These are phyloP conservation scores for Corchorus capsularis DNA, from an alignment of 345 rosid genomes.

Conservation along the genomic window DNA sequence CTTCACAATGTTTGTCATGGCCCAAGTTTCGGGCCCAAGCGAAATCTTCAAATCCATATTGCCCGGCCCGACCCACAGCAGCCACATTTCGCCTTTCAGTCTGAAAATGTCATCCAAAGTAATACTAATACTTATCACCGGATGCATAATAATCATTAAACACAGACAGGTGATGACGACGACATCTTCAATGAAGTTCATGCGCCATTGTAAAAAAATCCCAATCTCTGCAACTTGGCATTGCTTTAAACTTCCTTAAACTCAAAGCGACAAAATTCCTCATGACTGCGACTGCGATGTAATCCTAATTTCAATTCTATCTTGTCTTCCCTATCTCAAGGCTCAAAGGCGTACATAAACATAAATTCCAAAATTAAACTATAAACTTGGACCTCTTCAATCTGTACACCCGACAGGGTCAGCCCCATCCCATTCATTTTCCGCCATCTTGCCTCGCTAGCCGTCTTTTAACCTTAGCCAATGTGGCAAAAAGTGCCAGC, in stretches of 20 bases:
- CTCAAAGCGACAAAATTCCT: conserved; percentile 17
- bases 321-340: neutral
- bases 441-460: neutral
- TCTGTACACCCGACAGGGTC: conserved; percentile 9
- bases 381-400: neutral
- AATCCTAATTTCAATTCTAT: conserved; percentile 19
- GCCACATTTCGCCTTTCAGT: neutral
- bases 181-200: neutral
- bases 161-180: neutral
- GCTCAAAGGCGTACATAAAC: neutral
- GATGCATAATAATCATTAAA: neutral
- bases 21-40: neutral
- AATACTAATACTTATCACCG: neutral
- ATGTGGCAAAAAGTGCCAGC: conserved; percentile 16
- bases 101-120: neutral
- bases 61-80: neutral
- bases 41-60: neutral
- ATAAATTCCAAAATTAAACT: neutral
- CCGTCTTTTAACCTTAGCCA: neutral
- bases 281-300: conserved; percentile 29
- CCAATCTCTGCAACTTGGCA: neutral
- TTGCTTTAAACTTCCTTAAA: conserved; percentile 16
- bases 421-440: conserved; percentile 1
- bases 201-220: neutral
- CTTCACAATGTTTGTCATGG: too few species aligned